Base-by-base conservation (phyloP, 2,329 filamentous ascomycete species). In the Aschersonia sp. region DNA sequence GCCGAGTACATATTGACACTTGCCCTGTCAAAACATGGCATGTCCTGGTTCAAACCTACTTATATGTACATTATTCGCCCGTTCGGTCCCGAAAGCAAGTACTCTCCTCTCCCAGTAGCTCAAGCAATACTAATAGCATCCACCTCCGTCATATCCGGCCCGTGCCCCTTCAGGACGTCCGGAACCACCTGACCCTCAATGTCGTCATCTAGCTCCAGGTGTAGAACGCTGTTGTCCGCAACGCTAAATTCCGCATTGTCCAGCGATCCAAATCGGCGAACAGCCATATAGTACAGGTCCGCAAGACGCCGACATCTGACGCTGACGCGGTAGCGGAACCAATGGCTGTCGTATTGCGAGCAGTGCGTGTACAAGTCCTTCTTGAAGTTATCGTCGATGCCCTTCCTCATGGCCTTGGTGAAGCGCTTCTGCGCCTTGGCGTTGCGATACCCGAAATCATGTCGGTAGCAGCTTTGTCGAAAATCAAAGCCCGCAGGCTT, bases 371-470 rank as follows among this genome's bases (percentile, higher is more conserved):
- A 56, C 30, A 59, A 51, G 46, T 65, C 63, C 3, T 52, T 51
- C 51, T 62, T 61, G 56, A 73, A 71, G 30, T 67, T 66, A 45
- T 56, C 51, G 48, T 72, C 69, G 48, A 72, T 62, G 38, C 51
- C 53, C 47, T 55, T 48, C 51, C 65, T 65, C 51, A 60, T 61
- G 6, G 52, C 52, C 5, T 55, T 56, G n/a, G 54, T 56, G 50
- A 55, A 73, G n/a, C 72, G 65, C 20, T 49, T 52, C 54, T 71
- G 69, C 5, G 46, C 51, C 54, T 71, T 69, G 55, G 49, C 54
- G 53, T 58, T 58, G 46, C 53, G 49, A 53, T 58, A 58, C 40
- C 53, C 56, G 47, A 58, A 58, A 51, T 58, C 53, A 44, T 56
- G 56, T 7, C 56, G 52, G 40, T 56, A 47, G 53, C 56, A 58